Conservation (phyloP, 306 rosid species). For the Pueraria montana region DNA sequence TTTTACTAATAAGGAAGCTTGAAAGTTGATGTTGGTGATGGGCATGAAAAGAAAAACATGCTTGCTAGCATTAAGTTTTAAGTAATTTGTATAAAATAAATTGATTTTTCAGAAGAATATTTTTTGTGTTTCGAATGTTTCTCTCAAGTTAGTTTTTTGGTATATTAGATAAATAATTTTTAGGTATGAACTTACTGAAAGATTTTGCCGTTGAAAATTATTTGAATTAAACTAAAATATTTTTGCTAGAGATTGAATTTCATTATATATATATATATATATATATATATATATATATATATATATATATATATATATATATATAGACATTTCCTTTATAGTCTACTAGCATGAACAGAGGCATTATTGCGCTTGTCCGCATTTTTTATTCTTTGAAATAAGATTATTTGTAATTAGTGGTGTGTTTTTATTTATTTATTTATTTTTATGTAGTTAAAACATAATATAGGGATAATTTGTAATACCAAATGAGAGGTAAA, state of each 20-base stretch:
- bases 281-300: too few species aligned
- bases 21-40: conserved; percentile 37
- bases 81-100: not conserved
- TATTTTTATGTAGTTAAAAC: too few species aligned
- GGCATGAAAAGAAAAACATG: conserved; percentile 23
- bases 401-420: too few species aligned
- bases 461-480: too few species aligned
- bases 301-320: too few species aligned
- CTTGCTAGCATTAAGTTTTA: not conserved
- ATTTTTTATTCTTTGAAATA: too few species aligned
- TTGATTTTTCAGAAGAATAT: not conserved
- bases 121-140: not conserved
- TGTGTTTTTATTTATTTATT: too few species aligned
- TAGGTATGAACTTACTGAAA: not conserved
- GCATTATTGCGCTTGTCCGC: too few species aligned
- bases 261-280: not conserved
- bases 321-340: too few species aligned
- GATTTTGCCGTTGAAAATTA: not conserved
- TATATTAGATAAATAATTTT: not conserved
- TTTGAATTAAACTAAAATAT: not conserved
- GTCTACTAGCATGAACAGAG: too few species aligned
- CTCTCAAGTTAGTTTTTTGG: not conserved
- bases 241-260: not conserved
- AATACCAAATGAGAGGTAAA: too few species aligned
- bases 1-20: conserved; percentile 77